Conservation (phyloP, 2,329 filamentous ascomycete genomes). For the Fusarium guadeloupense region DNA sequence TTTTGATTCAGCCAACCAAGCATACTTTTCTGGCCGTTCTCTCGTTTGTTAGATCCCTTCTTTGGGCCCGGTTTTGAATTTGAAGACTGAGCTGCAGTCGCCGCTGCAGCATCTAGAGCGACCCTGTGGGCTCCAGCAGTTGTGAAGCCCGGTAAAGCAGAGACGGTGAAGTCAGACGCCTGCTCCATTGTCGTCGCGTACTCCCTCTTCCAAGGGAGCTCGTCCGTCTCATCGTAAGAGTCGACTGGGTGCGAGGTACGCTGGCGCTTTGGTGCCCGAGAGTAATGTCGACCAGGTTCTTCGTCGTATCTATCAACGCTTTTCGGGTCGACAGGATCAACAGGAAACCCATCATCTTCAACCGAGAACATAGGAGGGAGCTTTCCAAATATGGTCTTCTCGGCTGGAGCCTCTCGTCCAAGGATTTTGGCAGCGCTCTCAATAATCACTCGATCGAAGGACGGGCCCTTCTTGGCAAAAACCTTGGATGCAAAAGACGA, state of each 20-base stretch:
- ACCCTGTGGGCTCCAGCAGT: slow-evolving; percentile 66
- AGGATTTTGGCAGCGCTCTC: slow-evolving; percentile 77
- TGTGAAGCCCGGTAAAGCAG: slow-evolving; percentile 68
- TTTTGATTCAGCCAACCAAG: slow-evolving; percentile 52
- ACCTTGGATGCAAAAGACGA: slow-evolving; percentile 53
- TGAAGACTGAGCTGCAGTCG: slow-evolving; percentile 24
- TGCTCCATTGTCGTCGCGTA: slow-evolving; percentile 71
- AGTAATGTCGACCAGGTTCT: slow-evolving; percentile 26
- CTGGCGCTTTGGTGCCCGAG: slow-evolving; percentile 45
- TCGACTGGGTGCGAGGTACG: slow-evolving; percentile 34
- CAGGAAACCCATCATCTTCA: slow-evolving; percentile 75
- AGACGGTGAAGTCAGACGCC: slow-evolving; percentile 66
- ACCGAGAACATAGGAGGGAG: slow-evolving; percentile 63
- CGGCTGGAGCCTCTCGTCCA: slow-evolving; percentile 66
- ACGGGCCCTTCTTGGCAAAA: slow-evolving; percentile 72
- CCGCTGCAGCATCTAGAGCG: slow-evolving; percentile 44
- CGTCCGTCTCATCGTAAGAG: slow-evolving; percentile 26
- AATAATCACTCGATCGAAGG: slow-evolving; percentile 70
- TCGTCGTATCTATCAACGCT: slow-evolving; percentile 33
- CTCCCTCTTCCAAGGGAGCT: slow-evolving; percentile 53
- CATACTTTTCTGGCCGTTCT: slow-evolving; percentile 54
- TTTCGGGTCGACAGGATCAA: slow-evolving; percentile 63
- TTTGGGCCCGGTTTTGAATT: slow-evolving; percentile 33
- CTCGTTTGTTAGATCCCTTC: slow-evolving; percentile 46
- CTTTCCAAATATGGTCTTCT: slow-evolving; percentile 62